Evolutionary conservation across 345 rosid genomes (phyloP), one percentile per base, ranked within the genome.

Genomic region (Eutrema yunnanense): DNA sequence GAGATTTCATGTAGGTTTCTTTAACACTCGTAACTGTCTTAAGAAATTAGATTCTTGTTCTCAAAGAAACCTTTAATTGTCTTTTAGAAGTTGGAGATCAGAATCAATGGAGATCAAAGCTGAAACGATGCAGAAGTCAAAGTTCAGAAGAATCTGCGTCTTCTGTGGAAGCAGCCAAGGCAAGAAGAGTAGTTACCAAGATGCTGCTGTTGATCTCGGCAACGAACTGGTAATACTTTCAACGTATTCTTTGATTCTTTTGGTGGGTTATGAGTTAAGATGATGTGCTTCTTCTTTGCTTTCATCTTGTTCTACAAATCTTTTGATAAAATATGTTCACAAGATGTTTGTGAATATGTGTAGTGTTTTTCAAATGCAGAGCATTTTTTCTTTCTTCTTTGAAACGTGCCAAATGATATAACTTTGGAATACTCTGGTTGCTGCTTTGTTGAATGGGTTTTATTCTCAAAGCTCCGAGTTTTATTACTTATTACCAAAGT

Each of bases 161-260:
- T 90, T 90, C 72, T 90, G 96, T 73, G 93, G 96, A 69, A 90
- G 92, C 57, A 90, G 93, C 80, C 91, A 86, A 58, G 96, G 96
- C 65, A 90, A 85, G 81, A 90, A 88, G 75, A 86, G 82, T 61
- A 90, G 93, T 79, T 90, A 90, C 74, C 96, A 90, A 78, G 96
- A 85, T 82, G 91, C 96, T 80, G 96, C 96, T 67, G 80, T 85
- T 78, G 91, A 86, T 75, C 93, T 90, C 67, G 96, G 87, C 73
- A 83, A 81, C 38, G 96, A 90, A 81, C 83, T 90, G 91, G 96
- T 90, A 82, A 53, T 27, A 69, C 22, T 19, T 19, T 19, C 22
- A 19, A 19, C 22, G 1, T 19, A 19, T 19, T 19, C 22, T 19
- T 19, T 19, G 22, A 19, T 19, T 19, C 22, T 19, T 19, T 1